These are phyloP conservation scores for Pulveroboletus sp. DNA, from an alignment of 1,284 basidiomycete genomes.

Conservation along the genomic window DNA sequence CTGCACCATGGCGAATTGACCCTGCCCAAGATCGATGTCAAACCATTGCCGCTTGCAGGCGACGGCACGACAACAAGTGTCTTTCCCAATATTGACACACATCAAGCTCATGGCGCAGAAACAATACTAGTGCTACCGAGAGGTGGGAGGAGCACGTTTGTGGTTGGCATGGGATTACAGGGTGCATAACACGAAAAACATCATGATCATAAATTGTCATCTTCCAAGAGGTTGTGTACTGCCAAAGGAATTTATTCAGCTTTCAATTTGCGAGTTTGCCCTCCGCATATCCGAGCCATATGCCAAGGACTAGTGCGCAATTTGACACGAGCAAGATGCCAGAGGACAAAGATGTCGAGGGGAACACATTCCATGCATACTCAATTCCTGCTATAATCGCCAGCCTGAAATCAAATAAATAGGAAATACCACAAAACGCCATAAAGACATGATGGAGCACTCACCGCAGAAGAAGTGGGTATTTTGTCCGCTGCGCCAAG, in stretches of 20 bases:
- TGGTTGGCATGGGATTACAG: constrained; percentile 63
- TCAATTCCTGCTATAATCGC: constrained; percentile 67
- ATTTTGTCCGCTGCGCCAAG: constrained; percentile 74
- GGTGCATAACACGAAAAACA: constrained; percentile 15
- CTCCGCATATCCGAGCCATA: constrained; percentile 59
- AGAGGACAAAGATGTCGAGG: constrained; percentile 77
- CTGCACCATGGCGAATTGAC: constrained; percentile 74
- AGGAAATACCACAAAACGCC: neutral
- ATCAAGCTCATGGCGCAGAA: constrained; percentile 77
- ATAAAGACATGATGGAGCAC: constrained; percentile 25
- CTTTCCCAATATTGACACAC: constrained; percentile 66
- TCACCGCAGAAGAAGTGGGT: constrained; percentile 64
- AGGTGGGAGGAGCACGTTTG: constrained; percentile 77
- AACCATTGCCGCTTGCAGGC: constrained; percentile 54
- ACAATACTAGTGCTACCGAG: constrained; percentile 72
- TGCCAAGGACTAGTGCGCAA: constrained; percentile 56
- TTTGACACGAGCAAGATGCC: constrained; percentile 61
- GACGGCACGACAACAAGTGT: constrained; percentile 54
- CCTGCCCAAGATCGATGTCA: constrained; percentile 69
- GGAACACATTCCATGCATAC: constrained; percentile 87
- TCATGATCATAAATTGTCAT: neutral
- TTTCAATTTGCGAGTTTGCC: constrained; percentile 30
- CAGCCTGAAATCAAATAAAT: constrained; percentile 48
- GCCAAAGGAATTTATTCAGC: neutral
- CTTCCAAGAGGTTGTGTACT: neutral